Conservation (phyloP, 2,329 filamentous ascomycete genomes). For the Fusarium miscanthi region DNA sequence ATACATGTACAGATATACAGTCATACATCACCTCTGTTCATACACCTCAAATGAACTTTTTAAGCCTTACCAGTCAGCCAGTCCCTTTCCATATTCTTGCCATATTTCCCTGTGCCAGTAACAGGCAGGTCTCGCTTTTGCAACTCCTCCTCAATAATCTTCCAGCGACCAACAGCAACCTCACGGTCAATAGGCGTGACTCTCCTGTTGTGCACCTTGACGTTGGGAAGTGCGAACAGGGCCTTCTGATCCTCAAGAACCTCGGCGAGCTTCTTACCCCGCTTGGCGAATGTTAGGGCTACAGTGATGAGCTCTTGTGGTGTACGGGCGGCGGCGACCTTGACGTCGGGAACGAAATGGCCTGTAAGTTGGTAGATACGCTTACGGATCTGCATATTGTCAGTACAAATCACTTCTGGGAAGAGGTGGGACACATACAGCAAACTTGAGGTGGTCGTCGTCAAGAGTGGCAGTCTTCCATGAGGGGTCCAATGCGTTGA, state of each 20-base stretch:
- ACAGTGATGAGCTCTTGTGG: slow-evolving; percentile 66
- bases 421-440: slow-evolving; percentile 64
- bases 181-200: slow-evolving; percentile 79
- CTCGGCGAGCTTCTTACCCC: slow-evolving; percentile 71
- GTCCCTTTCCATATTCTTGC: slow-evolving; percentile 57
- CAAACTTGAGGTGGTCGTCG: slow-evolving; percentile 74
- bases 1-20: slow-evolving; percentile 50
- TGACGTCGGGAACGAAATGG: slow-evolving; percentile 76
- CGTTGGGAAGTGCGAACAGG: slow-evolving; percentile 71
- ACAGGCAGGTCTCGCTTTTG: slow-evolving; percentile 69
- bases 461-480: slow-evolving; percentile 69
- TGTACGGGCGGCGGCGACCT: slow-evolving; percentile 67
- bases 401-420: neutral
- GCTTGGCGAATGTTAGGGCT: slow-evolving; percentile 64
- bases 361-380: slow-evolving; percentile 85
- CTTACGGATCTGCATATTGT: slow-evolving; percentile 75
- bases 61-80: slow-evolving; percentile 56
- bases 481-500: slow-evolving; percentile 60
- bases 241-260: slow-evolving; percentile 61
- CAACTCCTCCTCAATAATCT: slow-evolving; percentile 80
- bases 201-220: slow-evolving; percentile 72
- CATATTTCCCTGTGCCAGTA: slow-evolving; percentile 56
- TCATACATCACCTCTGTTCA: slow-evolving; percentile 36
- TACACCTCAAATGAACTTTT: slow-evolving; percentile 20
- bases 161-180: slow-evolving; percentile 78